phyloP scores from a whole-genome alignment of 106 monocot genomes.

The Vanilla planifolia region DNA sequence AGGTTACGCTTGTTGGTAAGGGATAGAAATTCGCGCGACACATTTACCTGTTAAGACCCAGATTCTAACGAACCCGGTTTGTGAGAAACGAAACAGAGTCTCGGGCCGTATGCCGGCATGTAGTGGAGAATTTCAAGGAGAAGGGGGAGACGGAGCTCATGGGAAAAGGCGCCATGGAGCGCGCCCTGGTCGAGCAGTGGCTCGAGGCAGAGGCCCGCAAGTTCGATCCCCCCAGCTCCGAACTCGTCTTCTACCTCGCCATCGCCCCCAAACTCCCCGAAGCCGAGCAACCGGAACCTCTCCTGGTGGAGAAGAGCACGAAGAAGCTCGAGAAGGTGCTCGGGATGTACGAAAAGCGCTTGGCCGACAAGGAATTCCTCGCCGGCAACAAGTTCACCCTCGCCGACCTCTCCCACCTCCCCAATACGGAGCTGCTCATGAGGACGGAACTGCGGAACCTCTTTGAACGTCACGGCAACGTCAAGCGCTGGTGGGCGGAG shows the following conservation, averaged over 20 bases:
- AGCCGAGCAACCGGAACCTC: neutral
- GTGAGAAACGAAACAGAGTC: conserved; percentile 18
- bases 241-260: conserved; percentile 39
- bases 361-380: conserved; percentile 33
- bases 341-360: conserved; percentile 33
- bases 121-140: conserved; percentile 20
- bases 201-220: conserved; percentile 33
- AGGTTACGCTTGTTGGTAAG: conserved; percentile 28
- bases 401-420: conserved; percentile 63
- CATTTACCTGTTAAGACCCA: neutral
- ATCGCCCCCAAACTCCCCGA: conserved; percentile 16
- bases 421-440: conserved; percentile 38
- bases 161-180: conserved; percentile 21
- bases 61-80: neutral
- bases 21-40: neutral
- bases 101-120: conserved; percentile 31
- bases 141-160: conserved; percentile 15
- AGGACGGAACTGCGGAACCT: conserved; percentile 6
- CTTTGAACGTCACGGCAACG: conserved; percentile 24
- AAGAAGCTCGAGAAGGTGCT: conserved; percentile 34
- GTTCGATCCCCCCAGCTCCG: conserved; percentile 33
- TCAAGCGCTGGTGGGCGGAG: conserved; percentile 51
- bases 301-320: conserved; percentile 12
- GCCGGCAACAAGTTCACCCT: conserved; percentile 51
- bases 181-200: conserved; percentile 46